Evolutionary conservation across 2,329 filamentous ascomycete genomes (phyloP).

Genomic region (Exophiala sp.): DNA sequence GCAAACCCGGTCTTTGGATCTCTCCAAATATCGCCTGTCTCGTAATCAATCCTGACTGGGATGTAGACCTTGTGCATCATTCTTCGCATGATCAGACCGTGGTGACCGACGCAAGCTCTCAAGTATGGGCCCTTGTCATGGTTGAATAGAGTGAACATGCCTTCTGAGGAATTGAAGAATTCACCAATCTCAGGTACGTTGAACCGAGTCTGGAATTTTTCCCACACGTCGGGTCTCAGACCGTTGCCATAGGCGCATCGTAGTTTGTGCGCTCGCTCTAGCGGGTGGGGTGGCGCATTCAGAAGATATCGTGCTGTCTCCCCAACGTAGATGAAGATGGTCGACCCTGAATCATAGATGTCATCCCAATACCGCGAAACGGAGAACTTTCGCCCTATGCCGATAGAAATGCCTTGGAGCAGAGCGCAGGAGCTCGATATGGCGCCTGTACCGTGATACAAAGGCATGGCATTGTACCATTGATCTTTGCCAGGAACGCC

Average conservation of each 20-base stretch:
- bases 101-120: conserved; percentile 65
- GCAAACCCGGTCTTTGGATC: conserved; percentile 68
- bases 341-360: conserved; percentile 41
- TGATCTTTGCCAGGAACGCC: conserved; percentile 45
- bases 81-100: conserved; percentile 60
- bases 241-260: conserved; percentile 49
- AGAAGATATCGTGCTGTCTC: conserved; percentile 51
- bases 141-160: conserved; percentile 62
- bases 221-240: conserved; percentile 48
- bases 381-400: conserved; percentile 37
- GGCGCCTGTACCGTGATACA: conserved; percentile 73
- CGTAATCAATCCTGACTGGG: conserved; percentile 66
- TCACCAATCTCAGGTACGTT: conserved; percentile 57
- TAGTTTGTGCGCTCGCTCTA: conserved; percentile 44
- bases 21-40: conserved; percentile 63
- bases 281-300: conserved; percentile 42
- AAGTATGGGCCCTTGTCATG: conserved; percentile 60
- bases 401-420: conserved; percentile 40
- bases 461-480: conserved; percentile 74
- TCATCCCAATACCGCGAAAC: conserved; percentile 30
- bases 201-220: conserved; percentile 40
- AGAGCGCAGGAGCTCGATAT: conserved; percentile 57
- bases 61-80: conserved; percentile 55
- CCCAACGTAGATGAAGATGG: conserved; percentile 57
- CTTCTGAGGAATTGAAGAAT: conserved; percentile 77